These are phyloP conservation scores for Uronychia binucleata DNA, from an alignment of 73 alveolate genomes.

Conservation along the genomic window DNA sequence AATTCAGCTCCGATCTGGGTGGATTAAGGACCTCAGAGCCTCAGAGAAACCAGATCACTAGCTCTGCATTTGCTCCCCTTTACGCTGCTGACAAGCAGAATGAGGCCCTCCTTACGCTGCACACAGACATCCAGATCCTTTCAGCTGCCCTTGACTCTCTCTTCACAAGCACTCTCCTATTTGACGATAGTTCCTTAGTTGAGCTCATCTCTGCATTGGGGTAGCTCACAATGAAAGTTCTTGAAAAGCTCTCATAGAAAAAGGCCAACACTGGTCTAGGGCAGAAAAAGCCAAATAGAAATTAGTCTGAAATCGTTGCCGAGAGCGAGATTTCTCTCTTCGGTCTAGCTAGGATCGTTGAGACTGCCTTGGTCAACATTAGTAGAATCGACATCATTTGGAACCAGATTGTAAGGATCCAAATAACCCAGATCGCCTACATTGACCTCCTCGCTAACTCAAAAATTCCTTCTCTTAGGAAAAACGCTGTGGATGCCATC, in stretches of 20 bases:
- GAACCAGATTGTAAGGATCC: conserved; percentile 53
- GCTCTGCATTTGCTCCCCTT: not conserved
- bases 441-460: conserved; percentile 28
- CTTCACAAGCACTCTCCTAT: conserved; percentile 72
- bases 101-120: conserved; percentile 21
- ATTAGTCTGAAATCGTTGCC: not conserved
- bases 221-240: conserved; percentile 58
- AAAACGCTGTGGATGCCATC: conserved; percentile 51
- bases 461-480: conserved; percentile 28
- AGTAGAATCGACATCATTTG: conserved; percentile 78
- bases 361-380: conserved; percentile 75
- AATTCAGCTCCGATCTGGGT: not conserved
- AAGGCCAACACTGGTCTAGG: not conserved
- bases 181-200: conserved; percentile 62
- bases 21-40: no score
- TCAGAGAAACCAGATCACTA: not conserved
- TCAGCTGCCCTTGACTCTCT: conserved; percentile 72
- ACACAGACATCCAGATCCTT: conserved; percentile 68
- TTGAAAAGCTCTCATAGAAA: conserved; percentile 33
- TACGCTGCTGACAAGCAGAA: conserved; percentile 17
- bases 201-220: conserved; percentile 71
- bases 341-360: conserved; percentile 71
- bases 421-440: conserved; percentile 23
- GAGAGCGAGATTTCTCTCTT: conserved; percentile 14
- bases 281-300: not conserved